Base-by-base conservation (phyloP, 345 rosid genomes). In the Leavenworthia alabamica region DNA sequence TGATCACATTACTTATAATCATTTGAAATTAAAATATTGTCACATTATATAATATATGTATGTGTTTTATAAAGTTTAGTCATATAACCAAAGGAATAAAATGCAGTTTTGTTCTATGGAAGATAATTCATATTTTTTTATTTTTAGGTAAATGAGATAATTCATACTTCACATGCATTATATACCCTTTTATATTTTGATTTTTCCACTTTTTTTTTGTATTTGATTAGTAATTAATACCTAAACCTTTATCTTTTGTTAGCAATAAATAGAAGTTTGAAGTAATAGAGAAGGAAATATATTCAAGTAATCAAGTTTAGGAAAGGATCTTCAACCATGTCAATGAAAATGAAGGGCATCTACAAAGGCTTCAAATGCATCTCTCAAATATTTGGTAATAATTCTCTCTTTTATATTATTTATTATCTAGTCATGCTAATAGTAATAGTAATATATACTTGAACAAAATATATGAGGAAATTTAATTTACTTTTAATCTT, bases 331-430 rank as follows among this genome's bases (percentile, higher is more conserved):
- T 44, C 35, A 20, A 35, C 51, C 55, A 92, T 86, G 98, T 77
- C 88, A 9, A 72, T 84, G 62, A 89, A 83, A 75, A 86, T 92
- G 73, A 92, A 88, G 67, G 90, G 90, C 61, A 75, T 92, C 55
- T 86, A 80, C 67, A 92, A 85, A 78, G 79, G 98, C 53, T 89
- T 92, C 85, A 89, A 89, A 74, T 85, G 44, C 70, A 81, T 92
- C 64, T 74, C 95, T 52, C 88, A 92, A 73, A 89, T 89, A 62
- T 89, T 89, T 79, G 91, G 96, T 85, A 75, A 70, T 35, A 45
- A 48, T 50, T 43, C 22, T 52, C 44, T 50, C 23, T 15, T 20
- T 41, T 27, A 3, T 46, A 13, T 28, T 17, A 9, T 70, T 45
- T 14, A 35, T 15, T 22, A 11, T 41, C 4, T 37, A 5, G n/a